Evolutionary conservation across 1,284 basidiomycete genomes (phyloP), one percentile per base, ranked within the genome.

Genomic region (Tausonia pullulans): DNA sequence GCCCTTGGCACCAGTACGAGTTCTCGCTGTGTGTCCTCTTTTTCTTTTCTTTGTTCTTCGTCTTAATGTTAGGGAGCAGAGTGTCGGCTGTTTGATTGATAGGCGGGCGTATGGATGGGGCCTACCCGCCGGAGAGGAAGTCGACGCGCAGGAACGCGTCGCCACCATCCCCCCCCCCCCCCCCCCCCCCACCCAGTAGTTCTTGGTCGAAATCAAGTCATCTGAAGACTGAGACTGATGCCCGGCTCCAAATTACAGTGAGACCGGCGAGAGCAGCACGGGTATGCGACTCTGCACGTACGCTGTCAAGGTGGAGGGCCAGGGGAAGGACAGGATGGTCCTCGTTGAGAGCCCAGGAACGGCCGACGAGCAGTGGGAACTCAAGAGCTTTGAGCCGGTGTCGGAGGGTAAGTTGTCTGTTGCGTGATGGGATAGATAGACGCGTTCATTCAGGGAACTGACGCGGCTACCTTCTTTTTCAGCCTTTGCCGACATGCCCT

Each of bases 241-340:
- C 7, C 50, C 58, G n/a, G n/a, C 27, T 43, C 41, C 56, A 58
- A 16, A 86, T 72, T 82, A 84, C 70, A 76, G 88, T 46, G 77
- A 66, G 41, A 87, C 86, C 0, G 87, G 87, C 3, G 80, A 84
- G 68, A 87, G 87, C 72, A 82, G 87, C 57, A 90, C 86, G 2
- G 90, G 90, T 2, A 77, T 91, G 64, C 81, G 79, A 67, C 85
- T 90, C 0, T 95, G 90, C 71, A 87, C 87, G 0, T 93, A 87
- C 73, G 71, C 77, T 4, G 85, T 92, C 0, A 76, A 84, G 48
- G 77, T 88, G 0, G 77, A 78, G 48, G 68, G 68, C 2, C 27
- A 27, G 27, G 27, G 27, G 27, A 78, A 80, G 11, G 62, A 67
- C 5, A 67, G 68, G 5, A 50, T 55, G 4, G 58, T 66, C 7